These are phyloP conservation scores for Uronychia setigera DNA, from an alignment of 73 alveolate genomes.

Conservation along the genomic window DNA sequence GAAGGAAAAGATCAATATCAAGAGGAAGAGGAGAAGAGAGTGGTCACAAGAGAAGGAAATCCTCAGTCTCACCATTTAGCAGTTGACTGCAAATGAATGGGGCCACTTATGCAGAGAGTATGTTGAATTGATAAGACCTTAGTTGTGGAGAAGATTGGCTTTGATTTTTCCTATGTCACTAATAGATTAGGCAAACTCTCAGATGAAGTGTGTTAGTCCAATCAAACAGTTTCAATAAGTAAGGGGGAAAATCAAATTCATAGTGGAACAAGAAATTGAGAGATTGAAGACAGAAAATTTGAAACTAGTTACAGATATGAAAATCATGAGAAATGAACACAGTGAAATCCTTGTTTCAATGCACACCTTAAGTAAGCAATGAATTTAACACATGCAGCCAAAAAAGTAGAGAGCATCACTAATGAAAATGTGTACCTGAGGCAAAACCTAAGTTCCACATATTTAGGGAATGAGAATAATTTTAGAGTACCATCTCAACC, in stretches of 20 bases:
- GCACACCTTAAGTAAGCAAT: constrained; percentile 19
- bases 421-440: not conserved
- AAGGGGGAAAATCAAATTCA: too few species aligned
- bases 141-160: not conserved
- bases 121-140: too few species aligned
- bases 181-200: not conserved
- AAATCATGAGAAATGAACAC: constrained; percentile 47
- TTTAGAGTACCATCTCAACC: too few species aligned
- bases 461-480: not conserved
- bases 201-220: not conserved
- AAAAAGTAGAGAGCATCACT: constrained; percentile 5
- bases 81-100: too few species aligned
- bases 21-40: not conserved
- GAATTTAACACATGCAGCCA: not conserved
- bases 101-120: too few species aligned
- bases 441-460: not conserved
- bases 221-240: too few species aligned
- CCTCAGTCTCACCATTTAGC: not conserved
- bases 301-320: constrained; percentile 50
- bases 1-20: not conserved
- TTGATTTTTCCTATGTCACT: not conserved
- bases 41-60: not conserved
- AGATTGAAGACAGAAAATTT: constrained; percentile 53
- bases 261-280: constrained; percentile 25
- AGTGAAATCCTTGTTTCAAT: constrained; percentile 36